Evolutionary conservation across 2,329 filamentous ascomycete genomes (phyloP).

Genomic region (Pseudocercospora vitis): DNA sequence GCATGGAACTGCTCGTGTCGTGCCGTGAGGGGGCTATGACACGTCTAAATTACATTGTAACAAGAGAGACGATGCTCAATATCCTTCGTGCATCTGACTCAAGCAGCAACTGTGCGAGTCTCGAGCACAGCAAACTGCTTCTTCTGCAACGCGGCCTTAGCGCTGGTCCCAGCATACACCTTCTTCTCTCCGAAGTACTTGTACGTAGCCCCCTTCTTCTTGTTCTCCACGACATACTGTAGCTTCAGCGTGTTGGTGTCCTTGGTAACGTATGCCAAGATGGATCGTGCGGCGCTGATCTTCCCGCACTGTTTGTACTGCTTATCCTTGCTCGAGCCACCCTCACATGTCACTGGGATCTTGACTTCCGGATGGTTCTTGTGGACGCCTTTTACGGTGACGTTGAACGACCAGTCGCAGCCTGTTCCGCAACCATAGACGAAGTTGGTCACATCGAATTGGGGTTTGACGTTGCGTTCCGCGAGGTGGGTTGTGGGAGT

Average conservation of each 20-base stretch:
- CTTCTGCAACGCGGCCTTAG: constrained; percentile 23
- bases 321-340: constrained; percentile 18
- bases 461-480: background rate
- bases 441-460: constrained; percentile 31
- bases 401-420: constrained; percentile 29
- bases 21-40: too few relatives aligned
- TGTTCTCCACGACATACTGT: constrained; percentile 20
- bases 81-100: too few relatives aligned
- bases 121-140: constrained; percentile 23
- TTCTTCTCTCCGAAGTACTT: constrained; percentile 25
- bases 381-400: constrained; percentile 18
- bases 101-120: too few relatives aligned
- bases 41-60: too few relatives aligned
- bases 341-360: constrained; percentile 23
- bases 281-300: constrained; percentile 17
- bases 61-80: too few relatives aligned
- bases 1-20: too few relatives aligned
- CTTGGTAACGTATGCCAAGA: constrained; percentile 28
- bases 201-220: constrained; percentile 9
- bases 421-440: constrained; percentile 29
- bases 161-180: constrained; percentile 28
- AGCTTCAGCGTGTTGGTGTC: constrained; percentile 25
- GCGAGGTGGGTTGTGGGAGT: constrained; percentile 11
- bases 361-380: constrained; percentile 24
- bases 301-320: constrained; percentile 29